phyloP scores from a whole-genome alignment of 2,329 filamentous ascomycete species.

The Claviceps sp. region DNA sequence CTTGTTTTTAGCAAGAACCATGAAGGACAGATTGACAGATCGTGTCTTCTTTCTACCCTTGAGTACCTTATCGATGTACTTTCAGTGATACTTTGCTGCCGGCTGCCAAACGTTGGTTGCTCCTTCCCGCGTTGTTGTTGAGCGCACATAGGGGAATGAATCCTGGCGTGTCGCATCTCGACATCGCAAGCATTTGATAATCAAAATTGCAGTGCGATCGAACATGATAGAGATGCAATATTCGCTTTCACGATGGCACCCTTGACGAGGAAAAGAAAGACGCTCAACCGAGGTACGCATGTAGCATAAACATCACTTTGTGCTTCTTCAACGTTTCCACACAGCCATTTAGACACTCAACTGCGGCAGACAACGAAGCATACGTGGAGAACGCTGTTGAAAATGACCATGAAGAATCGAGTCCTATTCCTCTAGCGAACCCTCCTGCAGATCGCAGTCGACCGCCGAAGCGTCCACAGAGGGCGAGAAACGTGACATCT shows the following conservation, averaged over 20 bases:
- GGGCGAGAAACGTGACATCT: background rate
- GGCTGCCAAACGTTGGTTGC: background rate
- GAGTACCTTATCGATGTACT: no score
- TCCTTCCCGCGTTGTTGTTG: background rate
- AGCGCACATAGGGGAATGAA: no score
- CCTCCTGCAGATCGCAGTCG: background rate
- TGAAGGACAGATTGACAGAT: no score
- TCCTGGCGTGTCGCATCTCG: background rate
- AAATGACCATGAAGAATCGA: background rate
- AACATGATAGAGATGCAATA: background rate
- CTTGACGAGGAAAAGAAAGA: conserved; percentile 15
- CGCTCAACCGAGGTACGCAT: conserved; percentile 10
- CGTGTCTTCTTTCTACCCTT: no score
- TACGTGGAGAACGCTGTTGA: background rate
- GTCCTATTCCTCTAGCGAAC: background rate
- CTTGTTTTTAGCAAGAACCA: no score
- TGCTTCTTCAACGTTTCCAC: background rate
- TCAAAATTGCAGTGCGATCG: background rate
- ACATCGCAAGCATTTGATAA: background rate
- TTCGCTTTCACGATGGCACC: conserved; percentile 13
- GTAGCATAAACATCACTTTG: background rate
- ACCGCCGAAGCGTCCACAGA: background rate
- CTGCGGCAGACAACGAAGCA: background rate
- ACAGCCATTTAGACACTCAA: background rate
- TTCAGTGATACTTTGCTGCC: background rate